phyloP scores from a whole-genome alignment of 2,329 filamentous ascomycete species.

The Akanthomyces uredinophilus region DNA sequence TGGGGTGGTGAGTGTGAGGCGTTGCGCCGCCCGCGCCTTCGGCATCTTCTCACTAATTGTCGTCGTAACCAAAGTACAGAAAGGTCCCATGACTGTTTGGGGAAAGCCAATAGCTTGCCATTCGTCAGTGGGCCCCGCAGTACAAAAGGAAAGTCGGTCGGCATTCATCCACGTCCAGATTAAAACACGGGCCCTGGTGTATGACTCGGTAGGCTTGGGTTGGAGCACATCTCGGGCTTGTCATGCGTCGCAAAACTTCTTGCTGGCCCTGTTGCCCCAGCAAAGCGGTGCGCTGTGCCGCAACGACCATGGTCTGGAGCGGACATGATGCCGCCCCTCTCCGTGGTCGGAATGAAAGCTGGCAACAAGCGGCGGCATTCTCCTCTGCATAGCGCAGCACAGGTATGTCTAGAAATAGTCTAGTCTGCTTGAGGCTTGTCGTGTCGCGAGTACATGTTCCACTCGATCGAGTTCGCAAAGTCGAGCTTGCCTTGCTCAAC shows the following conservation, averaged over 20 bases:
- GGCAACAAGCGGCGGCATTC: background rate
- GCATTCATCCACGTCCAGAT: background rate
- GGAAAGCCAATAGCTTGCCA: background rate
- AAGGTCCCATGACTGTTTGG: background rate
- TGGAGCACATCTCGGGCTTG: background rate
- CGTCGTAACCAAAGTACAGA: background rate
- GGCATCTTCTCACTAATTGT: background rate
- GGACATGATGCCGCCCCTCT: background rate
- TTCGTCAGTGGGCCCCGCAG: background rate
- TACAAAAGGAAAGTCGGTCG: background rate
- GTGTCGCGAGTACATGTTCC: slow-evolving; percentile 58
- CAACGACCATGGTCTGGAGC: background rate
- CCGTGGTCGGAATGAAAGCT: background rate
- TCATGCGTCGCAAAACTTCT: background rate
- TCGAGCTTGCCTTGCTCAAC: slow-evolving; percentile 57
- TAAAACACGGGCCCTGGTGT: background rate
- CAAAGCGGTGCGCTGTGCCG: background rate
- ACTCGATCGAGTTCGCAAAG: slow-evolving; percentile 52
- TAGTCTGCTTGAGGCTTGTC: slow-evolving; percentile 42
- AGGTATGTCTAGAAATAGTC: background rate
- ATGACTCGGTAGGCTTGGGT: background rate
- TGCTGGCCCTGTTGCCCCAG: background rate
- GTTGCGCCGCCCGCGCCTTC: background rate
- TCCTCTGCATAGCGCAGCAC: background rate
- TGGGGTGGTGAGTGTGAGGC: background rate